Percentiles rank a stretch among this genome's conserved stretches.
Evolutionary conservation across 78 protist species (phyloP).

Genomic region (Dictyostelium firmibasis): DNA sequence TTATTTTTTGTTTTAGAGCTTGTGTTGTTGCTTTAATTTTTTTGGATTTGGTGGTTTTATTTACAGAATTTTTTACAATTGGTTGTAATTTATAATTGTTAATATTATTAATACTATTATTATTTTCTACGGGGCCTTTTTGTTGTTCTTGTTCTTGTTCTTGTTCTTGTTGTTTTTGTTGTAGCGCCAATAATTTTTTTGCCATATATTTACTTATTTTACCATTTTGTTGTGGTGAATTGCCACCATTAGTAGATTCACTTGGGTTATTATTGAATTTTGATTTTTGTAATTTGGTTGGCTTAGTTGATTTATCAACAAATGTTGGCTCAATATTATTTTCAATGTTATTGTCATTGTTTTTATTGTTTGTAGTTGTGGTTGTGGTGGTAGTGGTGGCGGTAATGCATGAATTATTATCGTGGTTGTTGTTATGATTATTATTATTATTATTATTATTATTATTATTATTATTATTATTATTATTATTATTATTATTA

Average conservation of each 20-base stretch:
- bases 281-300: background rate
- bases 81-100: background rate
- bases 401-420: too few species aligned
- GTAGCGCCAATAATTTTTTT: background rate
- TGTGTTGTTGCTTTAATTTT: background rate
- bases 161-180: background rate
- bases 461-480: background rate
- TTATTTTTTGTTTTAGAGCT: background rate
- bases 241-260: background rate
- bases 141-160: background rate
- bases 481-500: background rate
- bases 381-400: background rate
- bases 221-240: background rate
- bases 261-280: background rate
- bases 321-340: background rate
- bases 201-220: conserved; percentile 16
- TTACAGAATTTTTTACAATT: background rate
- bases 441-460: too few species aligned
- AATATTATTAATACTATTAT: background rate
- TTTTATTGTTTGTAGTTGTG: background rate
- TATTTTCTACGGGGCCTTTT: background rate
- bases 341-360: background rate
- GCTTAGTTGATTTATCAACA: background rate
- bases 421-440: too few species aligned
- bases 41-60: background rate